Conservation (phyloP, 2,329 filamentous ascomycete species). For the Trematosphaeria pertusa region DNA sequence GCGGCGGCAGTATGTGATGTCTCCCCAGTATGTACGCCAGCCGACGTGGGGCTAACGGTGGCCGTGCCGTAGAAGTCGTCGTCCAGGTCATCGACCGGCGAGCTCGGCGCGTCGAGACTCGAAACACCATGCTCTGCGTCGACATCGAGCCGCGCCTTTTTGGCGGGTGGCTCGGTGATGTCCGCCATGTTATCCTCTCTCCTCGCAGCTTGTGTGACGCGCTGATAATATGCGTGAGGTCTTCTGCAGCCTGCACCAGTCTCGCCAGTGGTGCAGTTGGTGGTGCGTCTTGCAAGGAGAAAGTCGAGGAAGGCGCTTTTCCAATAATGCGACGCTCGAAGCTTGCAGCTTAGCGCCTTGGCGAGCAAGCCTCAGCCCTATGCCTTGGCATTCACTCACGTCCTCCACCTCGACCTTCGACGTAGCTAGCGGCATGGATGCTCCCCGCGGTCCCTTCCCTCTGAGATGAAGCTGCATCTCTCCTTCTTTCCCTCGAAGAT, state of each 20-base stretch:
- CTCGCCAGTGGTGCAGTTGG: constrained; percentile 35
- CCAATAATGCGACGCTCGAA: constrained; percentile 29
- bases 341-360: constrained; percentile 25
- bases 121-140: constrained; percentile 46
- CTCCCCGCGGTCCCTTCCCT: too few relatives aligned
- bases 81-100: constrained; percentile 49
- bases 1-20: constrained; percentile 28
- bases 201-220: constrained; percentile 34
- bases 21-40: constrained; percentile 23
- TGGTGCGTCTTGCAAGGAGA: constrained; percentile 7
- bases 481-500: too few relatives aligned
- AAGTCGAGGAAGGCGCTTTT: constrained; percentile 36
- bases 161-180: constrained; percentile 48
- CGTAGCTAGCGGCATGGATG: too few relatives aligned
- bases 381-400: constrained; percentile 2
- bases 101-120: constrained; percentile 44
- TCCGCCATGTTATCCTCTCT: constrained; percentile 42
- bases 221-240: constrained; percentile 28
- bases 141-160: constrained; percentile 48
- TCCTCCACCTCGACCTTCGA: neutral
- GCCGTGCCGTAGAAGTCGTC: constrained; percentile 49
- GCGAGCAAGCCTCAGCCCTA: constrained; percentile 31
- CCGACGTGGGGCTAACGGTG: constrained; percentile 32
- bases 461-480: too few relatives aligned
- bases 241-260: constrained; percentile 34